Percentiles rank a stretch among this genome's conserved stretches.
These are phyloP conservation scores for Cardamine chenopodiifolia DNA, from an alignment of 345 rosid species.

Conservation along the genomic window DNA sequence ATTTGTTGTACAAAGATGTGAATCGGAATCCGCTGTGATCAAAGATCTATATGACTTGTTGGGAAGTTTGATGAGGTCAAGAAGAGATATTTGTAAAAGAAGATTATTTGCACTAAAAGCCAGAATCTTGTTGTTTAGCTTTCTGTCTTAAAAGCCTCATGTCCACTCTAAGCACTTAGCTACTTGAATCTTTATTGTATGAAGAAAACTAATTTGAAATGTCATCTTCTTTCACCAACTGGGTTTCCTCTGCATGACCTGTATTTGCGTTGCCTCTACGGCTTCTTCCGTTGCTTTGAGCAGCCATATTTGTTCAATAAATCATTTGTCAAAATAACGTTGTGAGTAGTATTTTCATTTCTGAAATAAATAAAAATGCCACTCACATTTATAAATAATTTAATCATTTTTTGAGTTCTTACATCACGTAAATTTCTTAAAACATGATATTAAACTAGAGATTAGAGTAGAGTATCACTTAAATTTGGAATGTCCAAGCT, in stretches of 20 bases:
- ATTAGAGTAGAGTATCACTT: not conserved
- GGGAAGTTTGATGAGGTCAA: conserved; percentile 15
- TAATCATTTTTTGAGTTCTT: not conserved
- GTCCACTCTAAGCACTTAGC: conserved; percentile 14
- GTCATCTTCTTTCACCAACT: not conserved
- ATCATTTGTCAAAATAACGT: not conserved
- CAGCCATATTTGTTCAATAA: no score
- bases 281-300: not conserved
- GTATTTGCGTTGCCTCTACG: not conserved
- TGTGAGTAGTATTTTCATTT: not conserved
- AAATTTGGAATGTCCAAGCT: not conserved
- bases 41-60: conserved; percentile 22
- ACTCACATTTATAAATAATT: no score
- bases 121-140: conserved; percentile 3
- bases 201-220: conserved; percentile 13
- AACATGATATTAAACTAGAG: not conserved
- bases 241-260: not conserved
- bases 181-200: conserved; percentile 9
- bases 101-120: conserved; percentile 7
- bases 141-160: not conserved
- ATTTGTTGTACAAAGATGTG: conserved; percentile 82
- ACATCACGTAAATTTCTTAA: not conserved
- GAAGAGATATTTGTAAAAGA: conserved; percentile 7
- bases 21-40: conserved; percentile 63
- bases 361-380: not conserved